A percentile compares a stretch with the other conserved stretches of the same genome.
These are phyloP conservation scores for Metschnikowia peoriensis DNA, from an alignment of 805 yeast genomes.

Conservation along the genomic window DNA sequence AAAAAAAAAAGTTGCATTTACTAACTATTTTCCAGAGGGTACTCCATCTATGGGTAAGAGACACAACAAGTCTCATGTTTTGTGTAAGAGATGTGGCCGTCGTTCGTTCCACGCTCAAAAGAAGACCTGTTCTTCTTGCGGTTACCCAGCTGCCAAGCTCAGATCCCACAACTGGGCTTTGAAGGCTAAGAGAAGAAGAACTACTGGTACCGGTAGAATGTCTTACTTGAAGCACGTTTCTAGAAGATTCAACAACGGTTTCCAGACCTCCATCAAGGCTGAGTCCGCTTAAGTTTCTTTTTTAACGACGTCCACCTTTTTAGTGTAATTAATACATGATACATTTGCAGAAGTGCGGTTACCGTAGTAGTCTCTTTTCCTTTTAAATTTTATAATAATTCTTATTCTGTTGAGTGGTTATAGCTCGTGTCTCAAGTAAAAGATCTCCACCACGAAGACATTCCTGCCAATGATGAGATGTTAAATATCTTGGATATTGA, in stretches of 20 bases:
- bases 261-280: conserved; percentile 84
- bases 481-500: too few relatives aligned
- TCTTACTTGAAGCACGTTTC: conserved; percentile 94
- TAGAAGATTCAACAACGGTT: conserved; percentile 98
- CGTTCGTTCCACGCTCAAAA: conserved; percentile 99
- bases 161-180: conserved; percentile 99
- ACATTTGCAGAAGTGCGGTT: conserved; percentile 10
- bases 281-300: conserved; percentile 49
- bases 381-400: neutral
- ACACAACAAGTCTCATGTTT: conserved; percentile 99
- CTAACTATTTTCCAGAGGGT: conserved; percentile 65
- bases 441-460: too few relatives aligned
- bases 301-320: conserved; percentile 5
- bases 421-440: too few relatives aligned
- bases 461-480: too few relatives aligned
- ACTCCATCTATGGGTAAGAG: conserved; percentile 99
- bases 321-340: conserved; percentile 19
- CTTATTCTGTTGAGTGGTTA: neutral
- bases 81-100: conserved; percentile 98
- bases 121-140: conserved; percentile 98
- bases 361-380: neutral
- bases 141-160: conserved; percentile 99
- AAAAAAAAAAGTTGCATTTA: conserved; percentile 10
- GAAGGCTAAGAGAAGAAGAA: conserved; percentile 99
- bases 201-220: conserved; percentile 99